Conservation (phyloP, 2,329 filamentous ascomycete species). For the Talaromyces sp. region DNA sequence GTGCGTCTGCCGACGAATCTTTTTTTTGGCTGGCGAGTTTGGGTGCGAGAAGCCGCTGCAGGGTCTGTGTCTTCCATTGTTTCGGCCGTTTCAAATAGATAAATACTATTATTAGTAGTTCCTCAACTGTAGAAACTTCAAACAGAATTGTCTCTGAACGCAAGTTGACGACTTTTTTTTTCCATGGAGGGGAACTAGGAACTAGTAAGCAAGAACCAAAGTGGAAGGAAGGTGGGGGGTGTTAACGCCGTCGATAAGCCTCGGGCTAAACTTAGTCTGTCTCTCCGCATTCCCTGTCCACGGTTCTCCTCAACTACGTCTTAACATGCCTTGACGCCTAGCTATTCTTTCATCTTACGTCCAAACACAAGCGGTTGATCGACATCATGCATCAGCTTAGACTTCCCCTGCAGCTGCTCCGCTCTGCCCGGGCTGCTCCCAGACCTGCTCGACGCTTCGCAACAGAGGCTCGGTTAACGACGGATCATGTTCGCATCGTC, state of each 20-base stretch:
- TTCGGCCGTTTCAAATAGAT: neutral
- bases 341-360: neutral
- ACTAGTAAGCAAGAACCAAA: neutral
- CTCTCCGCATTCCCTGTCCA: slow-evolving; percentile 1
- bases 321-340: neutral
- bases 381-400: slow-evolving; percentile 24
- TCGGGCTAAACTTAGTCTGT: neutral
- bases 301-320: neutral
- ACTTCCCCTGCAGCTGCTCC: slow-evolving; percentile 25
- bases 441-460: slow-evolving; percentile 25
- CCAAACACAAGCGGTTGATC: neutral
- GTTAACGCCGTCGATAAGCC: slow-evolving; percentile 1
- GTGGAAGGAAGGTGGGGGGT: neutral
- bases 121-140: neutral
- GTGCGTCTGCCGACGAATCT: slow-evolving; percentile 83
- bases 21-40: slow-evolving; percentile 72
- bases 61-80: slow-evolving; percentile 17
- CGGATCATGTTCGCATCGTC: slow-evolving; percentile 49
- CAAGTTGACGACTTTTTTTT: neutral
- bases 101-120: neutral
- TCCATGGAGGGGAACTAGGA: neutral
- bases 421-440: neutral
- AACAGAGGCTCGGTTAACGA: slow-evolving; percentile 38
- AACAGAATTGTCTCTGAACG: neutral
- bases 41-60: slow-evolving; percentile 22